These are phyloP conservation scores for Penicillium thymicola DNA, from an alignment of 2,329 filamentous ascomycete genomes.

Conservation along the genomic window DNA sequence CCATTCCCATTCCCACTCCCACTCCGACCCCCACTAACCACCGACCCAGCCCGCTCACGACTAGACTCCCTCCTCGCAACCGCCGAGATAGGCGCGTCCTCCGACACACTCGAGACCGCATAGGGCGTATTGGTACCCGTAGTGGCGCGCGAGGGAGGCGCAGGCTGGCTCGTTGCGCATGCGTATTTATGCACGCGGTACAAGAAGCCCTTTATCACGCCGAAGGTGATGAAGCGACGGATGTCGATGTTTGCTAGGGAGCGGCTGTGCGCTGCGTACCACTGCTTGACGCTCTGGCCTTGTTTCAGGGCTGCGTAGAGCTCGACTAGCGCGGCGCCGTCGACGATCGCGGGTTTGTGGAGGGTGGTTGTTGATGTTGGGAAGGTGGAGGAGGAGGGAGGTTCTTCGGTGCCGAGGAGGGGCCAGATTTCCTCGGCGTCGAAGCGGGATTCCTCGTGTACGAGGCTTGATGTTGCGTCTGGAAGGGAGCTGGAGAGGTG, in stretches of 20 bases:
- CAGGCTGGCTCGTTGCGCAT: slow-evolving; percentile 48
- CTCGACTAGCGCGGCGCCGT: slow-evolving; percentile 61
- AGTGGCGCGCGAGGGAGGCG: slow-evolving; percentile 28
- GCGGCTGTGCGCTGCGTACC: slow-evolving; percentile 73
- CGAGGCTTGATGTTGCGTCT: slow-evolving; percentile 20
- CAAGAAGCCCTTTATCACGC: slow-evolving; percentile 89
- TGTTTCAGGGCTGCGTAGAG: slow-evolving; percentile 84
- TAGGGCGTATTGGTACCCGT: slow-evolving; percentile 35
- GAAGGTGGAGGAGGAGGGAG: slow-evolving; percentile 2
- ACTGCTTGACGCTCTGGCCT: slow-evolving; percentile 80
- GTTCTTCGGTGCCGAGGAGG: slow-evolving; percentile 31
- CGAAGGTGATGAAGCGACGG: slow-evolving; percentile 89
- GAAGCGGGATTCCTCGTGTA: slow-evolving; percentile 20
- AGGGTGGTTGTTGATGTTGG: slow-evolving; percentile 4
- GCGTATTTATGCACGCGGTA: slow-evolving; percentile 93
- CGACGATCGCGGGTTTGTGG: slow-evolving; percentile 29
- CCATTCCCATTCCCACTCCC: slow-evolving; percentile 7
- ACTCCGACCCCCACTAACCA: slow-evolving; percentile 28
- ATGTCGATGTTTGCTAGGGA: slow-evolving; percentile 77
- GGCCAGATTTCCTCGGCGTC: slow-evolving; percentile 45
- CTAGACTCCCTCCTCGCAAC: slow-evolving; percentile 14
- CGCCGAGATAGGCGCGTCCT: slow-evolving; percentile 16
- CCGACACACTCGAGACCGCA: slow-evolving; percentile 20
- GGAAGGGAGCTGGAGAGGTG: slow-evolving; percentile 18
- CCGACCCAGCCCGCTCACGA: slow-evolving; percentile 24